Evolutionary conservation across 306 rosid species (phyloP), one percentile per base, ranked within the genome.

Genomic region (Trichosanthes cucumerina): DNA sequence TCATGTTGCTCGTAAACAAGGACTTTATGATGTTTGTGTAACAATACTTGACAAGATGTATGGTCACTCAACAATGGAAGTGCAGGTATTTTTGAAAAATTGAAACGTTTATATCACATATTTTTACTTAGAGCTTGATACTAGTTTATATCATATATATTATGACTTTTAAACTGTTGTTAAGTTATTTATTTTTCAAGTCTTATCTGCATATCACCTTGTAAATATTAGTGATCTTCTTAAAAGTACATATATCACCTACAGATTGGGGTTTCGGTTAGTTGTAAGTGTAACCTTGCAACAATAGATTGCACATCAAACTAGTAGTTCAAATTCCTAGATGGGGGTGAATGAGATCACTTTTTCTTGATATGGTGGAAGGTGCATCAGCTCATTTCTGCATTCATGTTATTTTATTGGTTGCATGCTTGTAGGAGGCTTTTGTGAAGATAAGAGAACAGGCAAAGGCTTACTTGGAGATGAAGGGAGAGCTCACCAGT

Each of bases 21-120:
- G 99, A 82, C 92, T 96, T 47, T 83, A 72, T 80, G 99, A 96
- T 82, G 99, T 96, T 80, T 96, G 99, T 77, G 99, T 93, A 80
- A 78, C 86, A 81, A 87, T 91, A 82, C 97, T 96, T 57, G 99
- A 92, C 56, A 96, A 91, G 85, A 88, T 96, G 92, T 96, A 96
- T 57, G 99, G 99, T 63, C 97, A 91, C 86, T 84, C 96, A 66
- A 92, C 98, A 79, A 96, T 96, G 99, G 99, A 96, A 89, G 99
- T 93, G 82, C 99, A 96, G 99, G 99, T 96, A 88, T 77, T 81
- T 2, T 34, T 36, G 7, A 63, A 63, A 18, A 33, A 26, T 62
- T 62, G 43, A 33, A 43, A 16, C 7, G 21, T 33, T 63, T 15
- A 6, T 72, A 72, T 49, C 23, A 52, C 18, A 50, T 50, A 18